Percentiles rank a stretch among this genome's conserved stretches.
phyloP scores from a whole-genome alignment of 306 rosid genomes.

The Mimosa pudica region DNA sequence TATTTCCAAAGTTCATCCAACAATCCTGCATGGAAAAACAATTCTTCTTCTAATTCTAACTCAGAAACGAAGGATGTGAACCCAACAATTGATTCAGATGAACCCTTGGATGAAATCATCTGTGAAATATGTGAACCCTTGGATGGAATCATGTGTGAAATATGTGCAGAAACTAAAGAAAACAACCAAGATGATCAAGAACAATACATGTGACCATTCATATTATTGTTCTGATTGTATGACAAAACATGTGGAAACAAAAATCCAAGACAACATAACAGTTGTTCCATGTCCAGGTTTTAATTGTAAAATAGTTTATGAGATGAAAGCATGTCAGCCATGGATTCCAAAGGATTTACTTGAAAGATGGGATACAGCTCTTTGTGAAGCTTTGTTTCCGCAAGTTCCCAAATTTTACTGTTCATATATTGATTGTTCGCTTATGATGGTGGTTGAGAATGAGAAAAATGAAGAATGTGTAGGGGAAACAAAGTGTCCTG shows the following conservation, averaged over 20 bases:
- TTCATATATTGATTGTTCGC: slow-evolving; percentile 65
- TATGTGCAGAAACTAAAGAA: no score
- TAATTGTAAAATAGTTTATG: slow-evolving; percentile 43
- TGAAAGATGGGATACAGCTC: slow-evolving; percentile 49
- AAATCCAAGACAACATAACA: slow-evolving; percentile 46
- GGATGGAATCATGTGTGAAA: no score
- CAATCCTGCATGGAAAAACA: no score
- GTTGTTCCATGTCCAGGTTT: slow-evolving; percentile 54
- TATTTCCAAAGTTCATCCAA: no score
- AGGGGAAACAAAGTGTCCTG: not conserved
- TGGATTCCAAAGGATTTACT: slow-evolving; percentile 45
- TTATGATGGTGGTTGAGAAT: slow-evolving; percentile 34
- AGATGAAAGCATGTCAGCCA: slow-evolving; percentile 46
- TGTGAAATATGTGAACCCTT: no score
- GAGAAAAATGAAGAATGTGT: not conserved
- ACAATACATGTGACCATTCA: no score
- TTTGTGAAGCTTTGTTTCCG: slow-evolving; percentile 42
- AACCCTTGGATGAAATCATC: no score
- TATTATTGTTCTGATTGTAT: no score
- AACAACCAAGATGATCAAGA: no score
- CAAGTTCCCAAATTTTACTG: slow-evolving; percentile 45
- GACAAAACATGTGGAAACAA: slow-evolving; percentile 54
- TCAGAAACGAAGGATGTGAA: no score
- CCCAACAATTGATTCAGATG: no score
- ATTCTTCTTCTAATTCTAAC: no score